phyloP scores from a whole-genome alignment of 2,329 filamentous ascomycete genomes.

The Cladosporium sp. region DNA sequence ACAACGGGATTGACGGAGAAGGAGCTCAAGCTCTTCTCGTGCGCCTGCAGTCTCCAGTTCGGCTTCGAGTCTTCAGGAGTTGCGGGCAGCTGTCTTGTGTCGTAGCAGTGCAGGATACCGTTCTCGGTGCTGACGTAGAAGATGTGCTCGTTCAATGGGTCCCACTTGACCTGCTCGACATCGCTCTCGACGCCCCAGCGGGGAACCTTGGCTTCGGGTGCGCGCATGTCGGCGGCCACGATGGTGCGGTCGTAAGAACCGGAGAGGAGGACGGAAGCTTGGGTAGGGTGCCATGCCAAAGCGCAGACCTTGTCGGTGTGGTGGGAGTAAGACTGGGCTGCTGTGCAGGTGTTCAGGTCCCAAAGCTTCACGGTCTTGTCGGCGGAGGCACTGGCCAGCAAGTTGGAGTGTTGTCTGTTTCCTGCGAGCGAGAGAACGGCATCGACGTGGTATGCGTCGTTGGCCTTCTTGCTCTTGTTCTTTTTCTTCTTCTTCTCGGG shows the following conservation, averaged over 20 bases:
- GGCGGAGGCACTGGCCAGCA: conserved; percentile 89
- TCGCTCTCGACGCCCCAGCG: conserved; percentile 94
- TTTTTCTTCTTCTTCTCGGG: conserved; percentile 72
- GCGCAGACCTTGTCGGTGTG: conserved; percentile 98
- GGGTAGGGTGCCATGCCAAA: conserved; percentile 82
- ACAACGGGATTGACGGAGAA: conserved; percentile 90
- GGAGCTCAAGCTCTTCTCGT: conserved; percentile 84
- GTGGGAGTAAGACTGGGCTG: conserved; percentile 91
- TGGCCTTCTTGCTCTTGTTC: conserved; percentile 83
- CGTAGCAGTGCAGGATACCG: conserved; percentile 88
- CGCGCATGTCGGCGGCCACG: conserved; percentile 93
- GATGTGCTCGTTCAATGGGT: conserved; percentile 85
- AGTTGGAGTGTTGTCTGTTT: conserved; percentile 88
- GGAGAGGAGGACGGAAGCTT: conserved; percentile 83
- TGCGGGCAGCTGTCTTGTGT: conserved; percentile 70
- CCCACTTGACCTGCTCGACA: conserved; percentile 88
- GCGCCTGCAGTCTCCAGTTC: conserved; percentile 91
- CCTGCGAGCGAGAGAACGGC: conserved; percentile 85
- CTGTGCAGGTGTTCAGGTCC: conserved; percentile 88
- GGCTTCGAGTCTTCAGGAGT: conserved; percentile 73
- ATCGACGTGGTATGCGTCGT: conserved; percentile 90
- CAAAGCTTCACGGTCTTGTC: conserved; percentile 97
- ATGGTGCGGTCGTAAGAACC: conserved; percentile 94
- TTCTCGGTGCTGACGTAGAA: conserved; percentile 92
- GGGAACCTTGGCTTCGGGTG: conserved; percentile 73